A percentile compares a stretch with the other conserved stretches of the same genome.
phyloP scores from a whole-genome alignment of 805 yeast species.

The Candida peoriensis region DNA sequence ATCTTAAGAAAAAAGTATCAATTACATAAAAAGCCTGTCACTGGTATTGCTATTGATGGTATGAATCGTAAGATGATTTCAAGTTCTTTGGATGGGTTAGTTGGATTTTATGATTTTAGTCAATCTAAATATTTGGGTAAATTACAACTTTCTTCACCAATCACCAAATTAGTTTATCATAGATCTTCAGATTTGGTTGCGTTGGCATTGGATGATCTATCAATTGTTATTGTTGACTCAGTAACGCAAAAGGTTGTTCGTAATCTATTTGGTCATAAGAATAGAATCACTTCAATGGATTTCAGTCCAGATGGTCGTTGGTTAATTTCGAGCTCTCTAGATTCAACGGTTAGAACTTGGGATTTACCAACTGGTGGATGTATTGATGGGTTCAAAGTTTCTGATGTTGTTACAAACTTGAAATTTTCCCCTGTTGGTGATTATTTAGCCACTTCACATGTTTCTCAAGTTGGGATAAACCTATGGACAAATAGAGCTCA shows the following conservation, averaged over 20 bases:
- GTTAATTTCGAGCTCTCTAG: constrained; percentile 80
- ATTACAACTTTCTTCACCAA: constrained; percentile 67
- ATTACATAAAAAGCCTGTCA: constrained; percentile 72
- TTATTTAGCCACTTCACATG: constrained; percentile 88
- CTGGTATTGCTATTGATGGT: constrained; percentile 86
- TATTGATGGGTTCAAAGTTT: constrained; percentile 81
- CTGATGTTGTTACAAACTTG: constrained; percentile 74
- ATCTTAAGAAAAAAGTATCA: constrained; percentile 61
- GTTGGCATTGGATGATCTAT: constrained; percentile 77
- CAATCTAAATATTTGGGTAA: constrained; percentile 63
- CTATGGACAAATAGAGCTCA: constrained; percentile 92
- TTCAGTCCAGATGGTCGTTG: constrained; percentile 95
- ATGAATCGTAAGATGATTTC: constrained; percentile 87
- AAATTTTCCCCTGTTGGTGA: constrained; percentile 86
- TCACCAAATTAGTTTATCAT: constrained; percentile 74
- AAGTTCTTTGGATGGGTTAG: constrained; percentile 81
- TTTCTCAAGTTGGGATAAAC: constrained; percentile 80
- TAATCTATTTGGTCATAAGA: constrained; percentile 83
- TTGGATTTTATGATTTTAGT: constrained; percentile 83
- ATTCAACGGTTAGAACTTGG: constrained; percentile 91
- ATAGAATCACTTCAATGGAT: constrained; percentile 81
- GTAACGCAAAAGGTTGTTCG: constrained; percentile 80
- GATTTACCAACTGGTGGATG: constrained; percentile 96
- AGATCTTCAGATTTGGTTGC: constrained; percentile 81
- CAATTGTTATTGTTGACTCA: constrained; percentile 78